Conservation (phyloP, 192 early-diverging fungal species). For the Powellomyces hirtus region DNA sequence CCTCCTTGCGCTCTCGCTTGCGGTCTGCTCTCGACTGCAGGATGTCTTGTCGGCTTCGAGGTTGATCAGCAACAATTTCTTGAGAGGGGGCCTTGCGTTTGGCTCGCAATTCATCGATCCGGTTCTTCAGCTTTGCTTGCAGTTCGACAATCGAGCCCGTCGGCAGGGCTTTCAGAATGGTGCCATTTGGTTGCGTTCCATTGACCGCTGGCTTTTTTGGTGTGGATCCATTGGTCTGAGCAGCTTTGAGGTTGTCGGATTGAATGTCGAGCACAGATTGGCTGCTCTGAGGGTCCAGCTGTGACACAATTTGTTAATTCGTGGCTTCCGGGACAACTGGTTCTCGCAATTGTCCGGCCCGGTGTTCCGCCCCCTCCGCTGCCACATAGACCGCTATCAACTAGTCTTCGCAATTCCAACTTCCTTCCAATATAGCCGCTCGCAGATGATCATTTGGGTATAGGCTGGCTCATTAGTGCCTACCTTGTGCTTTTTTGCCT, state of each 20-base stretch:
- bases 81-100: slow-evolving; percentile 63
- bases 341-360: too few species aligned
- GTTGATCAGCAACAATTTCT: slow-evolving; percentile 4
- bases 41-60: slow-evolving; percentile 68
- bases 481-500: slow-evolving; percentile 82
- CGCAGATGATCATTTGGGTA: too few species aligned
- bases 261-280: slow-evolving; percentile 73
- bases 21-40: slow-evolving; percentile 68
- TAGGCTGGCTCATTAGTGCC: too few species aligned
- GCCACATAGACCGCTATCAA: too few species aligned
- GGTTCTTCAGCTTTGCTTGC: slow-evolving; percentile 56
- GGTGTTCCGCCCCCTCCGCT: too few species aligned
- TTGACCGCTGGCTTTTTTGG: slow-evolving; percentile 34
- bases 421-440: too few species aligned
- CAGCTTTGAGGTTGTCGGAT: slow-evolving; percentile 48
- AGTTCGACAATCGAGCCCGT: slow-evolving; percentile 58
- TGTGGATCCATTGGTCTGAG: slow-evolving; percentile 32
- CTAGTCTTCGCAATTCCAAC: too few species aligned
- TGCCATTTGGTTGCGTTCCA: slow-evolving; percentile 21
- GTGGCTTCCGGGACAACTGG: too few species aligned
- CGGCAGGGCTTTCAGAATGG: slow-evolving; percentile 35
- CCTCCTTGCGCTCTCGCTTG: slow-evolving; percentile 59
- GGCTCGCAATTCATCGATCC: slow-evolving; percentile 59
- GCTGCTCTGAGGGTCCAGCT: slow-evolving; percentile 80
- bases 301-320: too few species aligned